Conservation (phyloP, 495 filamentous ascomycete species). For the Penicillium malachiteum region DNA sequence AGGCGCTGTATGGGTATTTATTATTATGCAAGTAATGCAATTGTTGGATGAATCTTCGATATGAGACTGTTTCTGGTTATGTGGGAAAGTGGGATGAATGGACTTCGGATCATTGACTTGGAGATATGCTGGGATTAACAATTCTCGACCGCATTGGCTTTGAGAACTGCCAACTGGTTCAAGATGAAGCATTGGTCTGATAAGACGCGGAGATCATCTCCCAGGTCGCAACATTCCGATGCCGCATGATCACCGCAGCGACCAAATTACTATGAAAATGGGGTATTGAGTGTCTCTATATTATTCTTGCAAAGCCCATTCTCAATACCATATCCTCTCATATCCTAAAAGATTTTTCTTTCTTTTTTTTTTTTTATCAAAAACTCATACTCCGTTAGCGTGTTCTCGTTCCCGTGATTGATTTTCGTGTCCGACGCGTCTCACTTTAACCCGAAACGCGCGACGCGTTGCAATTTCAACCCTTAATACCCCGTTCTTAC, state of each 20-base stretch:
- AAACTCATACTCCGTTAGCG: too few relatives aligned
- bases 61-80: too few relatives aligned
- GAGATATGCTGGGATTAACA: too few relatives aligned
- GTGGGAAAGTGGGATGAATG: too few relatives aligned
- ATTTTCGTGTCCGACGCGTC: conserved; percentile 11
- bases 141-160: too few relatives aligned
- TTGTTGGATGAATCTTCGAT: too few relatives aligned
- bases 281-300: conserved; percentile 2
- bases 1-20: neutral
- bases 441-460: conserved; percentile 21
- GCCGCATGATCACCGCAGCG: conserved; percentile 32
- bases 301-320: neutral
- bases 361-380: neutral
- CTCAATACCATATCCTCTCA: neutral
- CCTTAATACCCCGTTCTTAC: neutral
- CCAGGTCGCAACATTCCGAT: conserved; percentile 25
- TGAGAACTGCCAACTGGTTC: too few relatives aligned
- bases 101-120: too few relatives aligned
- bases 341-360: neutral
- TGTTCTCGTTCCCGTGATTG: neutral
- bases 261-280: conserved; percentile 12
- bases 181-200: too few relatives aligned
- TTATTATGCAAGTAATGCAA: too few relatives aligned
- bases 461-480: conserved; percentile 18
- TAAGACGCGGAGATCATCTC: too few relatives aligned